Conservation (phyloP, 1,139 yeast genomes). For the Kodamaea plutei region DNA sequence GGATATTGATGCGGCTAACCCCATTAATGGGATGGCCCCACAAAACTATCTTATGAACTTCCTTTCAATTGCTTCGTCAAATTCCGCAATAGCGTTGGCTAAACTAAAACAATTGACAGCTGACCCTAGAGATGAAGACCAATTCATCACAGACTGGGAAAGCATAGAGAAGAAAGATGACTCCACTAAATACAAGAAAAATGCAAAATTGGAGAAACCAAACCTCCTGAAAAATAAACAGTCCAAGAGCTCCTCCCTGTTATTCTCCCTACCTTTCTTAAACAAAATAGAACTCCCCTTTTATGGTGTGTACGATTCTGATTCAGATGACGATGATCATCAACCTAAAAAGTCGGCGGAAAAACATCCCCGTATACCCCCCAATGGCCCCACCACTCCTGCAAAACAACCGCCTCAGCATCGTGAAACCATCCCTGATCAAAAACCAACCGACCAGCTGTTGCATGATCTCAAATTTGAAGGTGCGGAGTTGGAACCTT, state of each 20-base stretch:
- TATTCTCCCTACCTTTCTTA: slow-evolving; percentile 2
- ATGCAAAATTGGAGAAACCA: neutral
- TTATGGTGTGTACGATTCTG: slow-evolving; percentile 12
- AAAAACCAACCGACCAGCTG: neutral
- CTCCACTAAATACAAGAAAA: no score
- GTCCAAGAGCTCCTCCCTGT: neutral
- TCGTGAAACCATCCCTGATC: neutral
- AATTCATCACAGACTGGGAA: slow-evolving; percentile 1
- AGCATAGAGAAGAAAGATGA: neutral
- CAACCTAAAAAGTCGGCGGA: neutral
- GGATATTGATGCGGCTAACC: slow-evolving; percentile 20
- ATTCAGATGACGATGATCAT: slow-evolving; percentile 8
- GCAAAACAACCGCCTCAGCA: neutral
- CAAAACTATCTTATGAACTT: slow-evolving; percentile 17
- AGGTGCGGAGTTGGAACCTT: neutral
- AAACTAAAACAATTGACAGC: slow-evolving; percentile 2
- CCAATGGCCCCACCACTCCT: neutral
- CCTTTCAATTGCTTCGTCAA: slow-evolving; percentile 17
- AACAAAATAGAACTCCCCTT: slow-evolving; percentile 7
- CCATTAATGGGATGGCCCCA: slow-evolving; percentile 16
- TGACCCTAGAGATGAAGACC: slow-evolving; percentile 4
- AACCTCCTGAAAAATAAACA: neutral
- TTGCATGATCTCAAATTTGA: no score
- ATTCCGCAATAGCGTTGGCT: slow-evolving; percentile 12
- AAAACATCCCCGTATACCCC: neutral